Evolutionary conservation across 306 rosid genomes (phyloP), one percentile per base, ranked within the genome.

Genomic region (Dryas alaskensis): DNA sequence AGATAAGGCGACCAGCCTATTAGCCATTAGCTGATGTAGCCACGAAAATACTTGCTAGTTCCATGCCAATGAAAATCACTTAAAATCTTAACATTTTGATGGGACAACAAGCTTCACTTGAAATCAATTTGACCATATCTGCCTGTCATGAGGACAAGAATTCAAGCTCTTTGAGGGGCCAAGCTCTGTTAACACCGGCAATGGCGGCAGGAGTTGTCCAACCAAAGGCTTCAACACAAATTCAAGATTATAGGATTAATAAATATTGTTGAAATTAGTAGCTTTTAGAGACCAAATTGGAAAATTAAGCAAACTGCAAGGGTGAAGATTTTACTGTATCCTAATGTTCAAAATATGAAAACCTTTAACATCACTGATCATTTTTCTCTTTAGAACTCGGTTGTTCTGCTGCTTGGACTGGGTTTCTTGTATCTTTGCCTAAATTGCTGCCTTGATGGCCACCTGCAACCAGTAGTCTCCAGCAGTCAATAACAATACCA

Each of bases 381-480:
- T 79, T 85, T 87, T 85, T 91, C 75, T 81, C 92, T 81, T 89
- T 91, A 22, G 83, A 76, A 72, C 72, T 65, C 46, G 82, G 87
- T 60, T 90, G 87, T 60, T 90, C 90, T 4, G 86, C 80, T 51
- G 81, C 84, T 79, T 87, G 92, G 79, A 78, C 79, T 14, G 74
- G 74, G 86, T 84, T 88, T 80, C 91, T 89, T 27, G 76, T 70
- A 60, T 85, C 96, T 80, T 84, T 89, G 45, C 78, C 85, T 58
- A 65, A 79, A 70, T 67, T 68, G 84, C 88, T 86, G 67, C 87
- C 90, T 48, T 76, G 92, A 67, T 77, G 89, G 42, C 78, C 87
- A 77, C 93, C 98, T 93, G 80, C 79, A 45, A 82, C 44, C 72
- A 65, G 67, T 55, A 67, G 59, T 53, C 11, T 74, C 52, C 76